Evolutionary conservation across 805 yeast species (phyloP).

Genomic region (Maudiozyma saulgeensis): DNA sequence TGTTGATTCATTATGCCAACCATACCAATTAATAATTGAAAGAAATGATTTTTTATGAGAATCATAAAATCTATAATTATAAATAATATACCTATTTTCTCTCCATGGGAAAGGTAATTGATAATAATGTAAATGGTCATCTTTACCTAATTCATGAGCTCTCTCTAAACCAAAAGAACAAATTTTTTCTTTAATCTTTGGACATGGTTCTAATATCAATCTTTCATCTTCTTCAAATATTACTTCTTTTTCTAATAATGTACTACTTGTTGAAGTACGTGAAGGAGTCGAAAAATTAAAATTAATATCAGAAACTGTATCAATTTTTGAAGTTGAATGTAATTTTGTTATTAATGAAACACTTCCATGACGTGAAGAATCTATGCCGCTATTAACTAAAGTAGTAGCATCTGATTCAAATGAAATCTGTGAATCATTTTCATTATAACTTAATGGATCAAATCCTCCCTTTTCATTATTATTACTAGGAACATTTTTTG

Average conservation of each 20-base stretch:
- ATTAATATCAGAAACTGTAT: neutral
- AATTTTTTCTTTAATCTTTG: slow-evolving; percentile 12
- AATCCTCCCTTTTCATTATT: neutral
- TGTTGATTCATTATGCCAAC: slow-evolving; percentile 75
- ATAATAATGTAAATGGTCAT: slow-evolving; percentile 59
- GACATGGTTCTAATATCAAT: neutral
- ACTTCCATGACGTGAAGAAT: neutral
- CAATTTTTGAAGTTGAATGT: neutral
- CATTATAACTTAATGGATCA: slow-evolving; percentile 1
- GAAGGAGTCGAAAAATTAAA: neutral
- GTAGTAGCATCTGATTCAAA: slow-evolving; percentile 15
- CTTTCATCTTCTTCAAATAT: neutral
- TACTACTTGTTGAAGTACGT: slow-evolving; percentile 3
- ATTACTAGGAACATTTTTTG: too few relatives aligned
- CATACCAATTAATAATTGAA: slow-evolving; percentile 42
- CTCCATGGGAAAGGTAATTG: slow-evolving; percentile 90
- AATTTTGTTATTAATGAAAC: neutral
- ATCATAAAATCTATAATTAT: slow-evolving; percentile 77
- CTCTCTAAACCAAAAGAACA: slow-evolving; percentile 39
- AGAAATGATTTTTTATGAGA: slow-evolving; percentile 49
- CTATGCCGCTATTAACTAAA: slow-evolving; percentile 7
- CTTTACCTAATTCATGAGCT: slow-evolving; percentile 36
- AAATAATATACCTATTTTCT: slow-evolving; percentile 75
- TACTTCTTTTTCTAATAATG: neutral
- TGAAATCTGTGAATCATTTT: slow-evolving; percentile 9